Base-by-base conservation (phyloP, 164 flowering plant genomes). In the Aristolochia fimbriata region DNA sequence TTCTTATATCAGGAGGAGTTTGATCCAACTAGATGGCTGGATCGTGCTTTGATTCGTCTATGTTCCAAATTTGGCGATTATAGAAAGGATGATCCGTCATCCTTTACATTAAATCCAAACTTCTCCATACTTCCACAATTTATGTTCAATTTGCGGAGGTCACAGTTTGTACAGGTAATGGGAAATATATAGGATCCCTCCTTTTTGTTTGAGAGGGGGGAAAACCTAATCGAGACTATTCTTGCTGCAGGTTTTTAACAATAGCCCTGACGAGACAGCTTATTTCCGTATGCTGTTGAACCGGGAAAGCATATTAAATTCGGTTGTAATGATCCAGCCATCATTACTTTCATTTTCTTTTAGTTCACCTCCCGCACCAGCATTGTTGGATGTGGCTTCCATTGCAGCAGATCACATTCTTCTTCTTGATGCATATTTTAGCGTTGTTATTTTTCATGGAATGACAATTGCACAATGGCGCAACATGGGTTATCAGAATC, bases 381-480 rank as follows among this genome's bases (percentile, higher is more conserved):
- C 89, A 49, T 72, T 87, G 72, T 66, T 93, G 73, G 99, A 93
- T 70, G 99, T 93, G 27, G 82, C 96, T 66, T 88, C 99, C 22
- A 88, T 93, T 70, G 71, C 88, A 27, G 81, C 85, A 25, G 95
- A 93, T 63, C 86, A 79, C 10, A 93, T 86, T 58, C 89, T 93
- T 47, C 69, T 93, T 70, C 71, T 93, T 54, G 97, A 93, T 76
- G 71, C 97, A 15, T 93, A 90, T 77, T 93, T 93, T 62, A 88
- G 95, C 56, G 70, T 93, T 51, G 99, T 93, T 63, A 70, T 93
- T 25, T 93, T 93, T 69, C 99, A 93, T 74, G 97, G 99, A 57
- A 83, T 86, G 89, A 85, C 91, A 45, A 83, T 93, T 69, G 97
- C 96, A 65, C 99, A 93, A 63, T 90, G 99, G 99, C 96, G 99